Percentiles rank a stretch among this genome's conserved stretches.
Evolutionary conservation across 345 rosid species (phyloP).

Genomic region (Diplotaxis tenuifolia): DNA sequence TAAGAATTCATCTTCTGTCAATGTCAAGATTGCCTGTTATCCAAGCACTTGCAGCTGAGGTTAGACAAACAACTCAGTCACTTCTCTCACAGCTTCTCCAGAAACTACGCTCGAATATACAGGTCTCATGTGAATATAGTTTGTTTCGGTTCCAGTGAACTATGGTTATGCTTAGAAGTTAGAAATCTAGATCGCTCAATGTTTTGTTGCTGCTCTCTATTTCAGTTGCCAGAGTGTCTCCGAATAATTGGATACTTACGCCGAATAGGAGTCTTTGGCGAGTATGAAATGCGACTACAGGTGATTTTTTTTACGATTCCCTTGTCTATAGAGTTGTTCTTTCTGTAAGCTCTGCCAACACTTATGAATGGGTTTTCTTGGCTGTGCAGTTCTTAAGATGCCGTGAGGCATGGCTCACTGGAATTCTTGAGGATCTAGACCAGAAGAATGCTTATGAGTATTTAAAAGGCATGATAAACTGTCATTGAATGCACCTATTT

Average conservation of each 20-base stretch:
- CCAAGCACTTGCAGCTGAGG: slow-evolving; percentile 87
- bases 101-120: slow-evolving; percentile 90
- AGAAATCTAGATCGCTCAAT: slow-evolving; percentile 16
- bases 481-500: slow-evolving; percentile 85
- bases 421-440: slow-evolving; percentile 91
- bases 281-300: slow-evolving; percentile 95
- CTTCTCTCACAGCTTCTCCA: slow-evolving; percentile 91
- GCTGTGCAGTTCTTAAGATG: slow-evolving; percentile 86
- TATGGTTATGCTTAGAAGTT: neutral
- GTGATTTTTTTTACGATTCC: slow-evolving; percentile 38
- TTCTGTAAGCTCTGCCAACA: neutral
- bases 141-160: slow-evolving; percentile 17
- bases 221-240: slow-evolving; percentile 93
- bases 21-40: slow-evolving; percentile 73
- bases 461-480: slow-evolving; percentile 85
- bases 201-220: slow-evolving; percentile 17
- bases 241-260: slow-evolving; percentile 93
- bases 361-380: slow-evolving; percentile 28
- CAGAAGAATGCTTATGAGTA: slow-evolving; percentile 87
- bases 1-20: slow-evolving; percentile 18
- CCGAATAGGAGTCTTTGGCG: slow-evolving; percentile 86
- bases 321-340: neutral
- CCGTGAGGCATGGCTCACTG: slow-evolving; percentile 97
- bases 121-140: slow-evolving; percentile 46
- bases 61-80: slow-evolving; percentile 88